Evolutionary conservation across 768 basidiomycete species (phyloP).

Genomic region (Scleroderma citrinum): DNA sequence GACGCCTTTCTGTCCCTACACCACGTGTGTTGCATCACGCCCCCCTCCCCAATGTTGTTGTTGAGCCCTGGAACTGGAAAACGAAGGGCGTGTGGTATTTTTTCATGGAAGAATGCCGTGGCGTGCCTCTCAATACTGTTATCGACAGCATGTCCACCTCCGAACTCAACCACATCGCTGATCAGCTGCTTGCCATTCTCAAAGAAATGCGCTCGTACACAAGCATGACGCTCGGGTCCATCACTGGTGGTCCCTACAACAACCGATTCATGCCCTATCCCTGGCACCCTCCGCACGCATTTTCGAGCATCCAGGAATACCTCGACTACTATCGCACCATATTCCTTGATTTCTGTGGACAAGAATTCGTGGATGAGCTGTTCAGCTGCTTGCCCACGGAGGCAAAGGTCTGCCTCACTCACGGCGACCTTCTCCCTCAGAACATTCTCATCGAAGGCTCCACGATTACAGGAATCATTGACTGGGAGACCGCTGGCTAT

Average conservation of each 20-base stretch:
- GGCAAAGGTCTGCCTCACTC: constrained; percentile 24
- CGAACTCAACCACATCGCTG: constrained; percentile 20
- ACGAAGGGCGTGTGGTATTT: constrained; percentile 20
- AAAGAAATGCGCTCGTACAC: constrained; percentile 11
- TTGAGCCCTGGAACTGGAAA: constrained; percentile 1
- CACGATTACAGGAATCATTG: constrained; percentile 30
- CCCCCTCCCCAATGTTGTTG: background rate
- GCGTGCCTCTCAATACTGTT: constrained; percentile 21
- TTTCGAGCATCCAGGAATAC: constrained; percentile 15
- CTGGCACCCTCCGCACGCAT: constrained; percentile 7
- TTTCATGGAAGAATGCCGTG: constrained; percentile 23
- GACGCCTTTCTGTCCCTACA: background rate
- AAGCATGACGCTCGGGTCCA: constrained; percentile 12
- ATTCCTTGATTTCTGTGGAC: constrained; percentile 12
- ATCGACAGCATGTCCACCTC: constrained; percentile 16
- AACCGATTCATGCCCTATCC: constrained; percentile 14
- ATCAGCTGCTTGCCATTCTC: constrained; percentile 15
- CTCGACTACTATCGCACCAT: constrained; percentile 16
- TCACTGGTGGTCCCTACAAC: constrained; percentile 17
- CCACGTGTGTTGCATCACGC: constrained; percentile 5
- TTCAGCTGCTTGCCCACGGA: background rate
- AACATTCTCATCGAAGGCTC: constrained; percentile 36
- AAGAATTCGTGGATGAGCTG: background rate
- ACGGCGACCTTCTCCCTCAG: constrained; percentile 38
- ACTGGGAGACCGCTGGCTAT: constrained; percentile 33